Base-by-base conservation (phyloP, 2,329 filamentous ascomycete species). In the Fusarium armeniacum region DNA sequence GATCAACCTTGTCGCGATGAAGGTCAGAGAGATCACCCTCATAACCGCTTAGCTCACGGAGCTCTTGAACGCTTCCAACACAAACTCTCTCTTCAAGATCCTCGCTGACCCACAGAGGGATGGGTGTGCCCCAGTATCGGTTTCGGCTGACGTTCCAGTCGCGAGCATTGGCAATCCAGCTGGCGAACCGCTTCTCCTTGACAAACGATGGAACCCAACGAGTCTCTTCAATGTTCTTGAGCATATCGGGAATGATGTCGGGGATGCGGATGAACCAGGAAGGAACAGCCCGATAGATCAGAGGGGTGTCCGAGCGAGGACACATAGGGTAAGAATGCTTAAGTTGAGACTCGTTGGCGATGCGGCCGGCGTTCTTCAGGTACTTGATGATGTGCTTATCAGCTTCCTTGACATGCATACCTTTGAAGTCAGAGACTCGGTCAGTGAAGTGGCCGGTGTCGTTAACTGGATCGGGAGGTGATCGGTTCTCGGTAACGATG, bases 111-210 rank as follows among this genome's bases (percentile, higher is more conserved):
- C 95, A 98, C 36, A 98, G 81, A 9, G 94, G 94, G 62, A 98
- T 89, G 3, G 94, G 94, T 0, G 94, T 98, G 52, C 95, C 95
- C 95, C 95, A 98, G 81, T 97, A 98, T 58, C 95, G 88, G 79
- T 97, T 97, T 71, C 95, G 87, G 56, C 93, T 96, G 33, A 98
- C 91, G 77, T 97, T 97, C 95, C 95, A 98, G 80, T 98, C 95
- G 62, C 91, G 90, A 16, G 95, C 94, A 77, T 95, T 95, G 63
- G 87, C 84, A 67, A 98, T 95, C 95, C 95, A 98, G 81, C 90
- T 96, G 46, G 91, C 88, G 75, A 98, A 98, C 16, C 95, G 90
- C 77, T 91, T 92, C 75, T 97, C 94, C 80, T 97, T 97, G 66
- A 98, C 94, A 73, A 93, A 92, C 2, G 87, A 89, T 2, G 95